Conservation (phyloP, 2,329 filamentous ascomycete genomes). For the Aureobasidium melanogenum region DNA sequence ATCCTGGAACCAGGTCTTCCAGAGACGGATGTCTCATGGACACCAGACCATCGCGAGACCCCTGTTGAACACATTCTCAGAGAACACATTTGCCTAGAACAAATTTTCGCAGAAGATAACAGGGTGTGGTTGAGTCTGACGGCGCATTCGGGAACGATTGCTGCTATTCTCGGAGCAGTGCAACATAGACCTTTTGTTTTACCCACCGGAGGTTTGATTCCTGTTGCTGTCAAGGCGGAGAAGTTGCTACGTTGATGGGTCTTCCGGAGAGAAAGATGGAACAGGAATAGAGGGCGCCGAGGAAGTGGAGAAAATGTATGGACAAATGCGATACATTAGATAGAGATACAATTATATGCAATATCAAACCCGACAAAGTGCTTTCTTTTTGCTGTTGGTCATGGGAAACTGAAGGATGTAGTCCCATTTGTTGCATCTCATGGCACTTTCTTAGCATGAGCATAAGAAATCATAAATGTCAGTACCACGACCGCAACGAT, state of each 20-base stretch:
- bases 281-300: too few relatives aligned
- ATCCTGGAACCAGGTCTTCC: slow-evolving; percentile 53
- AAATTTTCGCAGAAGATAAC: slow-evolving; percentile 42
- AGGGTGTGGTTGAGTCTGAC: slow-evolving; percentile 46
- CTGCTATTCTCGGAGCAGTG: slow-evolving; percentile 38
- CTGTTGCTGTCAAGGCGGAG: slow-evolving; percentile 39
- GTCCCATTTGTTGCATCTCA: too few relatives aligned
- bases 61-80: slow-evolving; percentile 34
- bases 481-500: too few relatives aligned
- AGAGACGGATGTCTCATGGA: slow-evolving; percentile 46
- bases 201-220: slow-evolving; percentile 43
- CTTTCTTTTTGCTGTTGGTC: too few relatives aligned
- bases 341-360: too few relatives aligned
- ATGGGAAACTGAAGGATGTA: too few relatives aligned
- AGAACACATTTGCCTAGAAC: slow-evolving; percentile 35
- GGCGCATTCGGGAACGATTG: slow-evolving; percentile 51
- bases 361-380: too few relatives aligned
- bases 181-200: slow-evolving; percentile 40
- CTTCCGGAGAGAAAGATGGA: too few relatives aligned
- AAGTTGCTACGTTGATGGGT: background rate
- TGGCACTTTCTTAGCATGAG: too few relatives aligned
- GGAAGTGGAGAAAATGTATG: too few relatives aligned
- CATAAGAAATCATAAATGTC: too few relatives aligned
- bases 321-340: too few relatives aligned
- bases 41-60: slow-evolving; percentile 40